These are phyloP conservation scores for Torulaspora delbrueckii DNA, from an alignment of 805 yeast genomes.

Conservation along the genomic window DNA sequence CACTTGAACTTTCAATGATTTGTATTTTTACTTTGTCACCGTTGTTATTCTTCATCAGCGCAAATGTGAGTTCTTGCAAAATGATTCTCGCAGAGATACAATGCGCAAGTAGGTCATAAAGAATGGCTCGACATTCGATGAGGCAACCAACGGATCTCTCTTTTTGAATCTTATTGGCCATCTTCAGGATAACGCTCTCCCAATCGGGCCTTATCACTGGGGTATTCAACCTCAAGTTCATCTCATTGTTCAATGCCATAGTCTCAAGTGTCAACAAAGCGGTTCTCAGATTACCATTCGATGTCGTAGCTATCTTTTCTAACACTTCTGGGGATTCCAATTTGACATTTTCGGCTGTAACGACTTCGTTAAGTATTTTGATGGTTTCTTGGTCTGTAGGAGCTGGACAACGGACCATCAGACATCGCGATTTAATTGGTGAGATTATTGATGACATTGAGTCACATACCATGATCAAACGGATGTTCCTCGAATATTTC, in stretches of 20 bases:
- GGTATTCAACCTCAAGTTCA: constrained; percentile 41
- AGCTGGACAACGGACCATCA: constrained; percentile 81
- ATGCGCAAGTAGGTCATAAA: constrained; percentile 85
- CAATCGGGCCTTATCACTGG: constrained; percentile 75
- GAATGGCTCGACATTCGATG: constrained; percentile 54
- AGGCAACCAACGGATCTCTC: constrained; percentile 59
- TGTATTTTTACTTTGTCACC: constrained; percentile 36
- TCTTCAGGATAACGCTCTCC: constrained; percentile 69
- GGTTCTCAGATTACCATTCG: constrained; percentile 71
- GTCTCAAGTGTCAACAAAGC: constrained; percentile 81
- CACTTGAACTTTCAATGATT: constrained; percentile 56
- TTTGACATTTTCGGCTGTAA: constrained; percentile 48
- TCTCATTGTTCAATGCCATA: constrained; percentile 62
- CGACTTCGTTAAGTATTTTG: constrained; percentile 50
- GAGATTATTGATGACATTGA: constrained; percentile 87
- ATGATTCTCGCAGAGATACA: constrained; percentile 88
- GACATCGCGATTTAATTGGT: constrained; percentile 90
- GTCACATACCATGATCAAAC: constrained; percentile 80
- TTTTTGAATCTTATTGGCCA: constrained; percentile 55
- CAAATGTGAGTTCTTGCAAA: constrained; percentile 55
- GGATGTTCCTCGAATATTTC: constrained; percentile 80
- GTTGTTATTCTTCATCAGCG: constrained; percentile 36
- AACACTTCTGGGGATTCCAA: constrained; percentile 44
- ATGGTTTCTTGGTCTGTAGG: constrained; percentile 62
- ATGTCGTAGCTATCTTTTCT: constrained; percentile 46